Percentiles rank a stretch among this genome's conserved stretches.
Evolutionary conservation across 495 filamentous ascomycete genomes (phyloP).

Genomic region (Penicillium steckii): DNA sequence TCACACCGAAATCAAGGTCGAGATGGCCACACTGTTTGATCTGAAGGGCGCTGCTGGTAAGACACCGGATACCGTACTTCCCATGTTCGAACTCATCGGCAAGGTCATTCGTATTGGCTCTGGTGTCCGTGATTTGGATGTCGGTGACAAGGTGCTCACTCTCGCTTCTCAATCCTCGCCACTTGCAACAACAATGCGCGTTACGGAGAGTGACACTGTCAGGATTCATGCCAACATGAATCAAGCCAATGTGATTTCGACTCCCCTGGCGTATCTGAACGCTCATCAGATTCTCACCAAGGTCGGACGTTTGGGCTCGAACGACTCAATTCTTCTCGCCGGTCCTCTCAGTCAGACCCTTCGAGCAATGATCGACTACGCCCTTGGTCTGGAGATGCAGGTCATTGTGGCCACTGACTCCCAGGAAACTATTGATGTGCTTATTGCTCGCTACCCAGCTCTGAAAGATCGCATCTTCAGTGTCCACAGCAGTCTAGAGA

Average conservation of each 20-base stretch:
- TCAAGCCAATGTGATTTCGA: constrained; percentile 12
- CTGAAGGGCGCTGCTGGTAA: constrained; percentile 4
- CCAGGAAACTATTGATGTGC: constrained; percentile 4
- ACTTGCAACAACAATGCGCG: constrained; percentile 11
- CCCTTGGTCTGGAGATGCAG: constrained; percentile 10
- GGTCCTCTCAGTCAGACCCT: constrained; percentile 19
- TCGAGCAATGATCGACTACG: constrained; percentile 18
- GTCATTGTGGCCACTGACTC: constrained; percentile 20
- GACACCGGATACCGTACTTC: constrained; percentile 12
- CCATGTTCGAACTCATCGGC: constrained; percentile 18
- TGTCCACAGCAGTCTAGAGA: constrained; percentile 10
- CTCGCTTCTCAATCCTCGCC: constrained; percentile 7
- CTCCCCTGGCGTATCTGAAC: constrained; percentile 16
- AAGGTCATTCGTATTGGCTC: constrained; percentile 15
- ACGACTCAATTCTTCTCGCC: constrained; percentile 15
- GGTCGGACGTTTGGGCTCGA: constrained; percentile 9
- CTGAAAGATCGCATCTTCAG: constrained; percentile 12
- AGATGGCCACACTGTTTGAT: constrained; percentile 16
- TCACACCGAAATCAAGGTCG: constrained; percentile 17
- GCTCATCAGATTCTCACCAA: constrained; percentile 17
- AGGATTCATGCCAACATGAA: constrained; percentile 12
- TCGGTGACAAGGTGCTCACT: constrained; percentile 19
- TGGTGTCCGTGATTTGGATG: constrained; percentile 10
- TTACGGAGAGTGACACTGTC: constrained; percentile 13
- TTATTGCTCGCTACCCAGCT: constrained; percentile 8